Conservation (phyloP, 441 rosid genomes). For the Euphorbia corollata region DNA sequence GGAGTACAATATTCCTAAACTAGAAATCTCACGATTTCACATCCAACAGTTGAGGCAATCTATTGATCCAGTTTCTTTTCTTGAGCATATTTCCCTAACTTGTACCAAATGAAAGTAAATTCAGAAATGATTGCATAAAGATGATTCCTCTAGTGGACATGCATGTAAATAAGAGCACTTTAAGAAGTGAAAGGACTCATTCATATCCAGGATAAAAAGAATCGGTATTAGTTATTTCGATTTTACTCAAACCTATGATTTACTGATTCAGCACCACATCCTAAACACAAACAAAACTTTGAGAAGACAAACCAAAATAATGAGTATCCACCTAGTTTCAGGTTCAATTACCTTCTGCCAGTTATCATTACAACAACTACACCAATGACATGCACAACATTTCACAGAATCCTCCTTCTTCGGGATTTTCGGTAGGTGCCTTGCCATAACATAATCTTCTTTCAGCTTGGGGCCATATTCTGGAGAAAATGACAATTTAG, state of each 20-base stretch:
- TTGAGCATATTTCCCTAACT: background rate
- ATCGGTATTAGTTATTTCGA: background rate
- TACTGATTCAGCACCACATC: conserved; percentile 6
- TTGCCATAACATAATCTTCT: conserved; percentile 92
- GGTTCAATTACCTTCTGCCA: conserved; percentile 86
- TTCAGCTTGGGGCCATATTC: conserved; percentile 98
- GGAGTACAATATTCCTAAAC: background rate
- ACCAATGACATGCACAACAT: conserved; percentile 75
- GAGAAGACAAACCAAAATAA: background rate
- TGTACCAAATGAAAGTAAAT: background rate
- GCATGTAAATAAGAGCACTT: background rate
- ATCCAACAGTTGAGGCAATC: background rate
- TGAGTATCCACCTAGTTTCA: background rate
- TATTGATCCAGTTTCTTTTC: background rate
- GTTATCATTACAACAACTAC: conserved; percentile 87
- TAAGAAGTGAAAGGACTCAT: background rate
- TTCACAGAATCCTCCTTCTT: conserved; percentile 52
- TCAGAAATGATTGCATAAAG: background rate
- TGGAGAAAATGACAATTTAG: conserved; percentile 83
- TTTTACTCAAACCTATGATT: background rate
- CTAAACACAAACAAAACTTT: background rate
- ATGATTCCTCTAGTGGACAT: background rate
- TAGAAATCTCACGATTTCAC: conserved; percentile 3
- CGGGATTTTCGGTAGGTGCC: conserved; percentile 72
- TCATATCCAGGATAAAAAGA: background rate